Conservation (phyloP, 805 yeast species). For the Candida odintsovae region DNA sequence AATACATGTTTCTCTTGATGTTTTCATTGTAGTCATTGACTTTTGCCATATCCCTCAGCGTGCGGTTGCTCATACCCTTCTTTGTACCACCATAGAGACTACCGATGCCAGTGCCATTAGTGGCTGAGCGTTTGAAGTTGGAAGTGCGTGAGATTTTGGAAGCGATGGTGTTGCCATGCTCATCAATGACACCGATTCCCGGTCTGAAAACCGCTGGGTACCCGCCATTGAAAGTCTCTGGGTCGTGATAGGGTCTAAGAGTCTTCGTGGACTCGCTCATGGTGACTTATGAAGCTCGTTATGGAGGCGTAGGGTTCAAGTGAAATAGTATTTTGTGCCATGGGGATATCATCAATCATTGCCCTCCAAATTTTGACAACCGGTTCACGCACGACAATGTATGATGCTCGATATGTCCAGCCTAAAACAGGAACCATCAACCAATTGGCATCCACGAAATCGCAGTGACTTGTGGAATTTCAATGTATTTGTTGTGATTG, state of each 20-base stretch:
- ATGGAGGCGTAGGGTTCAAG: background rate
- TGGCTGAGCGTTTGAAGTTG: conserved; percentile 8
- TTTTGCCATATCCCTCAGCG: conserved; percentile 17
- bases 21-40: conserved; percentile 20
- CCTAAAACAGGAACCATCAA: too few relatives aligned
- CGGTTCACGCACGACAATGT: too few relatives aligned
- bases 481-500: too few relatives aligned
- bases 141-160: conserved; percentile 31
- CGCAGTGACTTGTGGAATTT: too few relatives aligned
- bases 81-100: background rate
- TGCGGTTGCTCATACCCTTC: conserved; percentile 4
- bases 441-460: too few relatives aligned
- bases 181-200: conserved; percentile 55
- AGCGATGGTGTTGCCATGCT: conserved; percentile 33
- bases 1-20: conserved; percentile 22
- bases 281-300: background rate
- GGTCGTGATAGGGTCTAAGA: conserved; percentile 65
- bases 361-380: too few relatives aligned
- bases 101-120: conserved; percentile 9
- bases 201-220: conserved; percentile 56
- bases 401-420: too few relatives aligned
- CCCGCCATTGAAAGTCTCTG: conserved; percentile 61
- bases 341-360: too few relatives aligned
- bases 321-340: too few relatives aligned
- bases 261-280: background rate